Evolutionary conservation across 106 monocot species (phyloP), one percentile per base, ranked within the genome.

Genomic region (Apostasia shenzhenica): DNA sequence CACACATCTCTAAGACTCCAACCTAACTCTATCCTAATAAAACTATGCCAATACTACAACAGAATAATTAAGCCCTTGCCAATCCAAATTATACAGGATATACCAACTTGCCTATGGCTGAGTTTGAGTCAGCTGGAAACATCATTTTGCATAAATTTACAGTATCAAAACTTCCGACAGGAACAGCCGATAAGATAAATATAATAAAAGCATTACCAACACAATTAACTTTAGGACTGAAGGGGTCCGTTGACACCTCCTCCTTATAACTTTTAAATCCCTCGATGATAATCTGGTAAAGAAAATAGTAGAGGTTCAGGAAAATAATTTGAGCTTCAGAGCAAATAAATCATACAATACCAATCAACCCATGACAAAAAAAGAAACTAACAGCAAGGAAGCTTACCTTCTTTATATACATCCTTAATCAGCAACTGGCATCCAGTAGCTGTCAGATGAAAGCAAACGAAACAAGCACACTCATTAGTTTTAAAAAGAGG

Each of bases 191-290:
- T 7, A 65, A 65, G 7, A 48, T 48, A n/a, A 51, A 26, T 6
- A 67, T 6, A n/a, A 47, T 37, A 48, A 67, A 53, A 9, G 48
- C 8, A 38, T 82, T 87, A 92, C 97, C 97, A 55, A 99, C 97
- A 40, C 91, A 91, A 55, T 99, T 99, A 38, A 99, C 80, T 87
- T 89, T 89, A 0, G 92, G 85, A 69, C 92, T 92, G 77, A 99
- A 99, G 4, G 89, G 87, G 40, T 99, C 92, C 9, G 97, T 92
- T 0, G 92, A 80, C 39, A 99, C 74, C 70, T 99, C 82, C 72
- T 99, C 97, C 65, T 77, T 92, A 76, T 99, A 99, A 68, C 97
- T 99, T 85, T 99, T 99, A 66, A 99, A 99, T 10, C 97, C 97
- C 80, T 99, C 97, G 26, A 99, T 89, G 45, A 99, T 80, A 63